A percentile compares a stretch with the other conserved stretches of the same genome.
phyloP scores from a whole-genome alignment of 139 green algal species.

The Ostreobium quekettii region DNA sequence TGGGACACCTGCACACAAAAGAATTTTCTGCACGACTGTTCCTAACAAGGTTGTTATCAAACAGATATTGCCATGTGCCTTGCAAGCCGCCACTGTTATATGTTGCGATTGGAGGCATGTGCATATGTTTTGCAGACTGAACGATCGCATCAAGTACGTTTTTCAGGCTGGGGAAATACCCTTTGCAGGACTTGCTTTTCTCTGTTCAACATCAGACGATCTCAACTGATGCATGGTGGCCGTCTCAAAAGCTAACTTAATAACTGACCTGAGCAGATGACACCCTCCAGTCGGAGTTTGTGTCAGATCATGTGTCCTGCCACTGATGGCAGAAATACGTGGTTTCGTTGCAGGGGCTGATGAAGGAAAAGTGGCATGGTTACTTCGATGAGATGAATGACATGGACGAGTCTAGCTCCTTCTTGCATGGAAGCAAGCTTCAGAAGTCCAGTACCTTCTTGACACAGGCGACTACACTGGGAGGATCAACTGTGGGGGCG shows the following conservation, averaged over 20 bases:
- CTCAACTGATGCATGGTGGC: not conserved
- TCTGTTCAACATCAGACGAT: not conserved
- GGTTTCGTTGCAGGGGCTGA: not conserved
- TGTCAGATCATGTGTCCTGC: not conserved
- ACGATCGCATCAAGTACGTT: not conserved
- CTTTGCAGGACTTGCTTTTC: not conserved
- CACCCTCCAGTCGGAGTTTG: not conserved
- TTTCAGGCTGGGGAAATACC: not conserved
- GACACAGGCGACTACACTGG: too few species aligned
- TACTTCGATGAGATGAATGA: not conserved
- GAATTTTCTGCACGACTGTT: too few species aligned
- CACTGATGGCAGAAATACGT: not conserved
- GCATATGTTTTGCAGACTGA: not conserved
- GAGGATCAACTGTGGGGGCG: too few species aligned
- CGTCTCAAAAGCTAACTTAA: not conserved
- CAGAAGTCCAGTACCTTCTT: too few species aligned
- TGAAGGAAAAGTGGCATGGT: not conserved
- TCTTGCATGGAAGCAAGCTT: too few species aligned
- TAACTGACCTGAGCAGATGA: not conserved
- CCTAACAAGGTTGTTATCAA: too few species aligned
- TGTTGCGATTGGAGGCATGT: not conserved
- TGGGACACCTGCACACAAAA: too few species aligned
- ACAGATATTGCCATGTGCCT: too few species aligned
- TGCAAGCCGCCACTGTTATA: not conserved
- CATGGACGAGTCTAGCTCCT: not conserved